Base-by-base conservation (phyloP, 495 filamentous ascomycete species). In the Talaromyces adpressus region DNA sequence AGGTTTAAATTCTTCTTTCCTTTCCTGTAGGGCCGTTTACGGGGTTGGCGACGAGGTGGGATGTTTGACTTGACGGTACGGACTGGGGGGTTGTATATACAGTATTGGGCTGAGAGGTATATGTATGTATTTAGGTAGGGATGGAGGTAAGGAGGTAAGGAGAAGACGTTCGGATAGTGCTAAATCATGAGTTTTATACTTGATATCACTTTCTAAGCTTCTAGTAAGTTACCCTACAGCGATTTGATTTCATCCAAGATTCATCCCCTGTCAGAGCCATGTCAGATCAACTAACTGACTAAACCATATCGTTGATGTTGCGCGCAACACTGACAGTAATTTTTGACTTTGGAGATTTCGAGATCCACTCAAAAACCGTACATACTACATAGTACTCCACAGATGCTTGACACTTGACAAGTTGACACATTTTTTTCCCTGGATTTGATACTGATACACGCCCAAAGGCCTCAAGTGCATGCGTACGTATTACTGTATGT, bases 1-100 rank as follows among this genome's bases (percentile, higher is more conserved):
- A 12, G 49, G 49, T 53, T 23, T 53, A 2, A 18, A 30, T 30
- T 30, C 29, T 30, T 53, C 16, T 2, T 23, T 25, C 2, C 1
- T 7, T 53, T 53, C 52, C 52, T 25, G 11, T 53, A 25, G 52
- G 16, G 27, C n/a, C 52, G 52, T 56, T 56, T 56, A 56, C 23
- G 52, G 20, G 52, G 52, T 56, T 56, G 52, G 52, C 30, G 52
- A 56, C 52, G 52, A 56, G 22, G 52, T 27, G 52, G 27, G 52
- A 56, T 56, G 22, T 56, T 12, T 6, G 5, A 16, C 11, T 25
- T 29, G 23, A 56, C 20, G 20, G 52, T 25, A 56, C 4, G n/a
- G 5, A 12, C 9, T 36, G 32, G 2, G 32, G 30, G 8, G 8
- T 36, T 36, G 39, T 18, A 45, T 45, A n/a, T n/a, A n/a, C n/a